phyloP scores from a whole-genome alignment of 1,284 basidiomycete species.

The Tilletiaria anomala region DNA sequence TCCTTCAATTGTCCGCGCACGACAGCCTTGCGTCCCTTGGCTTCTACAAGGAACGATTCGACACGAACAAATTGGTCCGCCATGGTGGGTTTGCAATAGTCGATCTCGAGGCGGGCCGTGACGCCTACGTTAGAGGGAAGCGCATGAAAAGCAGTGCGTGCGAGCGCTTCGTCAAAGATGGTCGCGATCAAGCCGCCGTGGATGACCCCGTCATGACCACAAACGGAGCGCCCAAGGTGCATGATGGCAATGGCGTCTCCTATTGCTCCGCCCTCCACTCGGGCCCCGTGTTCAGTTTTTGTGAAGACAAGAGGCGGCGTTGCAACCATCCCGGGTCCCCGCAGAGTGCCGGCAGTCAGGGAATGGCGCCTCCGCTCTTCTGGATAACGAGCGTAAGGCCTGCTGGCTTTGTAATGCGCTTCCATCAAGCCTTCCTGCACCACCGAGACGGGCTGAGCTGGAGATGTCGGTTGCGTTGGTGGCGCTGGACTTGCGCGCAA shows the following conservation, averaged over 20 bases:
- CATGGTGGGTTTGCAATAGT: constrained; percentile 38
- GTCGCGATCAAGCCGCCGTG: constrained; percentile 87
- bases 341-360: constrained; percentile 66
- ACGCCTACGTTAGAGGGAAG: constrained; percentile 81
- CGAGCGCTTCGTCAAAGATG: constrained; percentile 71
- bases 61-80: constrained; percentile 48
- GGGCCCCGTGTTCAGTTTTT: constrained; percentile 26
- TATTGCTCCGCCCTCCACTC: constrained; percentile 17
- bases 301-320: constrained; percentile 26
- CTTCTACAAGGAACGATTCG: constrained; percentile 51
- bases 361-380: constrained; percentile 60
- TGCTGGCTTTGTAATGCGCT: constrained; percentile 37
- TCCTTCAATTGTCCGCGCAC: constrained; percentile 63
- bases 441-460: constrained; percentile 6
- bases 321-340: constrained; percentile 50
- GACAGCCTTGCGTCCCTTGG: constrained; percentile 59
- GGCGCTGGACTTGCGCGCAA: constrained; percentile 8
- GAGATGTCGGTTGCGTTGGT: constrained; percentile 6
- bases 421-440: constrained; percentile 3
- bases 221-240: constrained; percentile 71
- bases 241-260: constrained; percentile 46
- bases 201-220: constrained; percentile 78
- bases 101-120: constrained; percentile 50
- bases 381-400: constrained; percentile 58
- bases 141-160: constrained; percentile 49